These are phyloP conservation scores for Raddia distichophylla DNA, from an alignment of 176 grass and related monocot species.

Conservation along the genomic window DNA sequence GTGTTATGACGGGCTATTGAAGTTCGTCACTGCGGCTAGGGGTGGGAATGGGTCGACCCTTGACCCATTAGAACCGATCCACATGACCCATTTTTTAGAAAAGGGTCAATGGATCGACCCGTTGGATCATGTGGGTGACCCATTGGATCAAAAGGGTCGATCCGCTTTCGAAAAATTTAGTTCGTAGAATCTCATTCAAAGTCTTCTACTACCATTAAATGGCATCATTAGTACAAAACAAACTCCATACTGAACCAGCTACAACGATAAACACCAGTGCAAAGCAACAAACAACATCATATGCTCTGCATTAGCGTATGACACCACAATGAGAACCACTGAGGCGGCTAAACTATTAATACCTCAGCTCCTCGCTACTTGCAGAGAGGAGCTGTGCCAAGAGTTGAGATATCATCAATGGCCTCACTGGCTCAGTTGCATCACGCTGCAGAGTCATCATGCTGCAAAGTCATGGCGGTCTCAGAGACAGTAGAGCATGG, in stretches of 20 bases:
- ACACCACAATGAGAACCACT: conserved; percentile 20
- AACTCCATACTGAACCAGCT: not conserved
- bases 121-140: too few species aligned
- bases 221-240: too few species aligned
- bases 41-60: too few species aligned
- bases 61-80: too few species aligned
- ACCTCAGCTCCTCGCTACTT: conserved; percentile 22
- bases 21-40: too few species aligned
- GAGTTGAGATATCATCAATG: conserved; percentile 48
- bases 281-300: not conserved
- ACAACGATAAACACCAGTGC: not conserved
- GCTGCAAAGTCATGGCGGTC: conserved; percentile 15
- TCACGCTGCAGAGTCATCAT: conserved; percentile 26
- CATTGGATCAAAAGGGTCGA: too few species aligned
- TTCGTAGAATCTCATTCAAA: too few species aligned
- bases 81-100: too few species aligned
- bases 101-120: too few species aligned
- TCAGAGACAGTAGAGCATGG: conserved; percentile 36
- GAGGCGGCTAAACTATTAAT: conserved; percentile 39
- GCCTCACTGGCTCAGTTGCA: conserved; percentile 39
- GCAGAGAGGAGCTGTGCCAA: conserved; percentile 23
- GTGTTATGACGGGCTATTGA: too few species aligned
- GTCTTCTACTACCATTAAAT: too few species aligned
- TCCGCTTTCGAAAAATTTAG: not conserved
- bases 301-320: not conserved